Evolutionary conservation across 106 monocot species (phyloP), one percentile per base, ranked within the genome.

Genomic region (Acorus calamus): DNA sequence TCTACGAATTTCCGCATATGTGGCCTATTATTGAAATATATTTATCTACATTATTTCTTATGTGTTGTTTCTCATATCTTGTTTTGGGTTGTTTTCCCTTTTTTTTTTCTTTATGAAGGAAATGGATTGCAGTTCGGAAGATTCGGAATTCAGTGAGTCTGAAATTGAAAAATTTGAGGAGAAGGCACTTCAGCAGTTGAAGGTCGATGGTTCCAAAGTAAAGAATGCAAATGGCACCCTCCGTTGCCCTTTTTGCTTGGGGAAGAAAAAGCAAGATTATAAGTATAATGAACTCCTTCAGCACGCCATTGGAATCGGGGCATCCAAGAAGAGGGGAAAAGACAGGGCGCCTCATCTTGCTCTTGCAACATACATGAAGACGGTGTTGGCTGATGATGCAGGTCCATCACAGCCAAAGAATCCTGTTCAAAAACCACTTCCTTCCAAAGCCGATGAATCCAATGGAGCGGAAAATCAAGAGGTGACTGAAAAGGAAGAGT

Each of bases 101-200:
- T 28, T 28, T 28, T 28, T 28, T 28, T 28, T 28, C 28, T 28
- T 28, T 28, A 28, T 28, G 28, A 28, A 28, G 28, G 28, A 28
- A 13, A 78, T 79, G 72, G 69, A 56, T 60, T 48, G 52, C 42
- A 61, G 59, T 46, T 75, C 75, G 49, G 72, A 53, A 3, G 81
- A 79, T 13, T 89, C 88, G n/a, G 76, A 89, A 2, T 54, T 92
- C 5, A 88, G 82, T 62, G 92, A 92, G 13, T 88, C 84, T 11
- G 88, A 88, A 28, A 61, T 85, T 2, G 75, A 77, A 2, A 75
- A 78, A 2, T 77, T 74, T 28, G 76, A 71, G 47, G 77, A 53
- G 4, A 85, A 79, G 50, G 50, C 52, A 7, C 88, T 82, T 58
- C 4, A 57, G 13, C 6, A 28, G 0, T 55, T 92, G 4, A 80